Conservation (phyloP, 805 yeast genomes). For the Candida coleopterorum region DNA sequence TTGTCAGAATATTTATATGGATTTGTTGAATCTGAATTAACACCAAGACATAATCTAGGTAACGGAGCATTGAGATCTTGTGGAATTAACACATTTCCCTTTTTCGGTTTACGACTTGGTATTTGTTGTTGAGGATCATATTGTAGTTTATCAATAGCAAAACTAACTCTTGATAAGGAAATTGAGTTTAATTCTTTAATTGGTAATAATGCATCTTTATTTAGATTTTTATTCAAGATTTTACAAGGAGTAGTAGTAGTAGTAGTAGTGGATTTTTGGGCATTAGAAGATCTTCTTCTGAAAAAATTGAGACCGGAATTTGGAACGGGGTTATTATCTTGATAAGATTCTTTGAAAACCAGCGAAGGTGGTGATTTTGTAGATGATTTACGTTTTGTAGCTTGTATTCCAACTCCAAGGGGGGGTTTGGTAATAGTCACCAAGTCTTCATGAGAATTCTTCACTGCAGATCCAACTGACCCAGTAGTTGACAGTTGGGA, state of each 20-base stretch:
- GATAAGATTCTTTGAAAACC: slow-evolving; percentile 7
- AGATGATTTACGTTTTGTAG: slow-evolving; percentile 9
- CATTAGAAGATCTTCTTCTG: slow-evolving; percentile 13
- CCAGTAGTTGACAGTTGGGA: too few relatives aligned
- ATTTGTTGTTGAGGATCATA: slow-evolving; percentile 74
- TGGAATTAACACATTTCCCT: slow-evolving; percentile 52
- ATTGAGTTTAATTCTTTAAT: slow-evolving; percentile 26
- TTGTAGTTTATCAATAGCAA: slow-evolving; percentile 68
- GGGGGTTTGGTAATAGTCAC: slow-evolving; percentile 22
- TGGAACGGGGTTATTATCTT: slow-evolving; percentile 5
- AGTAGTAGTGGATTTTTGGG: slow-evolving; percentile 1
- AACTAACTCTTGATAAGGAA: slow-evolving; percentile 60
- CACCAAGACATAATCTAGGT: slow-evolving; percentile 63
- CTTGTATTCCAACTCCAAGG: slow-evolving; percentile 16
- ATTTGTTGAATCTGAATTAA: slow-evolving; percentile 40
- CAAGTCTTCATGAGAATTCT: slow-evolving; percentile 14
- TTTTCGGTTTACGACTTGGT: slow-evolving; percentile 51
- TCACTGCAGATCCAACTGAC: slow-evolving; percentile 2
- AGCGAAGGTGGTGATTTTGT: slow-evolving; percentile 7
- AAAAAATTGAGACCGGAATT: slow-evolving; percentile 4
- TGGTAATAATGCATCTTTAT: slow-evolving; percentile 27
- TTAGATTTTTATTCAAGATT: slow-evolving; percentile 43
- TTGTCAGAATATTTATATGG: slow-evolving; percentile 33
- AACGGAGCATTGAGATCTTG: slow-evolving; percentile 64
- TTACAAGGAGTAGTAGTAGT: slow-evolving; percentile 17